phyloP scores from a whole-genome alignment of 2,329 filamentous ascomycete genomes.

The Fusarium abutilonis region DNA sequence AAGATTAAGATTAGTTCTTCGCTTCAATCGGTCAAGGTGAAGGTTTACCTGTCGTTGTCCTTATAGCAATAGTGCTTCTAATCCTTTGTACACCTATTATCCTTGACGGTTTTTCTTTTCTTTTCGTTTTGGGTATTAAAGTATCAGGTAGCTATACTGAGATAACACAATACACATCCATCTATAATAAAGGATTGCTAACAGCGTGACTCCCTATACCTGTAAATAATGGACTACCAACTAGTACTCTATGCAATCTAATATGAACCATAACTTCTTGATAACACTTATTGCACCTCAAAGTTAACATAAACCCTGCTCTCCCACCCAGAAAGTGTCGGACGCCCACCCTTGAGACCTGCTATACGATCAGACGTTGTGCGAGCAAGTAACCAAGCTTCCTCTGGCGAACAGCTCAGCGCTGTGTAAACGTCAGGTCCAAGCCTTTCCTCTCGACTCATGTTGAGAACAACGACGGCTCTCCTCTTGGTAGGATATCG shows the following conservation, averaged over 20 bases:
- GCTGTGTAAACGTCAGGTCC: conserved; percentile 40
- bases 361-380: conserved; percentile 22
- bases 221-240: no score
- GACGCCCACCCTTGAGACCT: conserved; percentile 1
- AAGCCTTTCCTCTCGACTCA: conserved; percentile 51
- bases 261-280: not conserved
- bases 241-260: not conserved
- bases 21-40: no score
- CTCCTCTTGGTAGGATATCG: conserved; percentile 38
- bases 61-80: no score
- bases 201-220: no score
- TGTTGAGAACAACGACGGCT: conserved; percentile 58
- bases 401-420: conserved; percentile 31
- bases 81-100: no score
- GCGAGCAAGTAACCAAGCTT: conserved; percentile 42
- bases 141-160: no score
- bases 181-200: no score
- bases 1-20: no score
- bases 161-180: no score
- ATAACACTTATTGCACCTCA: not conserved
- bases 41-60: no score
- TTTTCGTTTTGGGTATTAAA: no score
- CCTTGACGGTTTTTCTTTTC: no score
- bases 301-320: conserved; percentile 38
- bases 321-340: conserved; percentile 31